These are phyloP conservation scores for Rossbeevera mucosa DNA, from an alignment of 768 basidiomycete genomes.

Conservation along the genomic window DNA sequence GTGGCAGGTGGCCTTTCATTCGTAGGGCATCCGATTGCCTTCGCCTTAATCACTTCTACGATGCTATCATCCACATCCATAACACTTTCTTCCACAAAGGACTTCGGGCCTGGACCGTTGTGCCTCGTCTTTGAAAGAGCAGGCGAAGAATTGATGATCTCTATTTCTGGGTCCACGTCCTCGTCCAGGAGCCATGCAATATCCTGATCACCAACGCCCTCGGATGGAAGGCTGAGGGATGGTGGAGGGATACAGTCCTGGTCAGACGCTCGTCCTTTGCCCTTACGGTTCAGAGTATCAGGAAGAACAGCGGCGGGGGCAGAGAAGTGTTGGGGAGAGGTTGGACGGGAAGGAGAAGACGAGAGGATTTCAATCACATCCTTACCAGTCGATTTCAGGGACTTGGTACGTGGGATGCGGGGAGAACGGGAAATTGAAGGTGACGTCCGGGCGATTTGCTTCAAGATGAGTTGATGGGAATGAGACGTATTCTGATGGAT, in stretches of 20 bases:
- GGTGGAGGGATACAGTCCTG: neutral
- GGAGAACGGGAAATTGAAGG: slow-evolving; percentile 15
- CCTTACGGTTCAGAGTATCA: slow-evolving; percentile 1
- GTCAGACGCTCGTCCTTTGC: slow-evolving; percentile 10
- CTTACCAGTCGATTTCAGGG: slow-evolving; percentile 21
- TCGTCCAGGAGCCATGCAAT: slow-evolving; percentile 69
- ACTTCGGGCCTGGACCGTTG: neutral
- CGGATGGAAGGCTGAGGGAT: neutral
- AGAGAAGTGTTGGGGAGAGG: slow-evolving; percentile 8
- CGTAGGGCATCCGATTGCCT: slow-evolving; percentile 8
- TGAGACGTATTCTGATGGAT: slow-evolving; percentile 42
- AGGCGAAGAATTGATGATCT: slow-evolving; percentile 52
- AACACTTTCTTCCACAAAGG: slow-evolving; percentile 20
- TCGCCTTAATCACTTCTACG: slow-evolving; percentile 22
- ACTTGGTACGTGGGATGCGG: neutral
- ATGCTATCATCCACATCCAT: slow-evolving; percentile 5
- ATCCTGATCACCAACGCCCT: slow-evolving; percentile 29
- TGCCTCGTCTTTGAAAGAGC: slow-evolving; percentile 10
- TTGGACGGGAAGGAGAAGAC: slow-evolving; percentile 23
- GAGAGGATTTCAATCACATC: slow-evolving; percentile 33
- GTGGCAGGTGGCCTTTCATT: slow-evolving; percentile 33
- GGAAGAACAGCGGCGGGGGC: neutral
- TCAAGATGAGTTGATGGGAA: slow-evolving; percentile 4
- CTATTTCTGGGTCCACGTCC: slow-evolving; percentile 53
- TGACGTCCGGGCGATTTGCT: slow-evolving; percentile 1